phyloP scores from a whole-genome alignment of 352 stramenopile genomes.

The Phytopythium aichiense region DNA sequence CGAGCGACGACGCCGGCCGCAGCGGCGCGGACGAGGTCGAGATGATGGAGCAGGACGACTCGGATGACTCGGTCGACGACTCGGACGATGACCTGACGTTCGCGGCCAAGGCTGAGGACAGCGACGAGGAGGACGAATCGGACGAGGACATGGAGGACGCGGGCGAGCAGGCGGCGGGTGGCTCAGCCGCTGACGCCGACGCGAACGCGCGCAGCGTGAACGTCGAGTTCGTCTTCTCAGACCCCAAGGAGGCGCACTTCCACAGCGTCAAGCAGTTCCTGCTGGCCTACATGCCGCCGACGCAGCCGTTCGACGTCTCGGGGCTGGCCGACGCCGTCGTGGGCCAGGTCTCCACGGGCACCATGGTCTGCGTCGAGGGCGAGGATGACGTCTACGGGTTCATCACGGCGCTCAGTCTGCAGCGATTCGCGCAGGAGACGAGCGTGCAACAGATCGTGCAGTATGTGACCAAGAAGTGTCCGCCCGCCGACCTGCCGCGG shows the following conservation, averaged over 20 bases:
- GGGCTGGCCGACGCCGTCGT: conserved; percentile 74
- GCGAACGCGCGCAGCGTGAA: conserved; percentile 33
- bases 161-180: conserved; percentile 25
- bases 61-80: conserved; percentile 34
- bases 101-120: conserved; percentile 14
- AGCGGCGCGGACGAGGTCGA: conserved; percentile 25
- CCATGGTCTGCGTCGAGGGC: conserved; percentile 78
- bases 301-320: conserved; percentile 80
- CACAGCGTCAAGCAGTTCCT: conserved; percentile 87
- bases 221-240: conserved; percentile 83
- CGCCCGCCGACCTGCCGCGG: conserved; percentile 29
- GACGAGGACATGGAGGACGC: conserved; percentile 58
- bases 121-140: conserved; percentile 22
- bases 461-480: conserved; percentile 77
- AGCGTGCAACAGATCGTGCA: conserved; percentile 75
- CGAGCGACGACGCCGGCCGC: neutral
- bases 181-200: conserved; percentile 3
- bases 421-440: conserved; percentile 38
- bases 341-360: conserved; percentile 62
- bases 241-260: conserved; percentile 77
- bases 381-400: conserved; percentile 86
- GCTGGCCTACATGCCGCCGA: conserved; percentile 62
- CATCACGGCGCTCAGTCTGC: conserved; percentile 72
- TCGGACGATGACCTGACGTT: conserved; percentile 67
- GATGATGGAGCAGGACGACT: conserved; percentile 46